Percentiles rank a stretch among this genome's conserved stretches.
Conservation (phyloP, 306 rosid species). For the Lupinus albus region DNA sequence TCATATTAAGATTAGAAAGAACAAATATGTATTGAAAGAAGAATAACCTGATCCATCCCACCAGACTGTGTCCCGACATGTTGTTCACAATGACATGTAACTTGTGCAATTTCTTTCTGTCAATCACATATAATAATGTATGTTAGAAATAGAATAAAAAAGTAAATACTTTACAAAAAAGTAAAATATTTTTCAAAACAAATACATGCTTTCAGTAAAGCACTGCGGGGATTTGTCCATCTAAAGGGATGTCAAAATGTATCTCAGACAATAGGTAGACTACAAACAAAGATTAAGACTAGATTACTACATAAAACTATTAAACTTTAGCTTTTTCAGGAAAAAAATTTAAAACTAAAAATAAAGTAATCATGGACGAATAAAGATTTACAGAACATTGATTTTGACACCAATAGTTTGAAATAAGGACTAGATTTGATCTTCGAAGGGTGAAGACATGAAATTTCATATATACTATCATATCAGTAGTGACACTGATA, state of each 20-base stretch:
- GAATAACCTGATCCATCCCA: conserved; percentile 93
- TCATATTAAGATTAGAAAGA: conserved; percentile 31
- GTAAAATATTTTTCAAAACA: conserved; percentile 13
- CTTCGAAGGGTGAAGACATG: conserved; percentile 8
- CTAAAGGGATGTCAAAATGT: background rate
- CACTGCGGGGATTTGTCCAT: background rate
- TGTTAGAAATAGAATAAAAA: conserved; percentile 39
- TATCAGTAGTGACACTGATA: conserved; percentile 3
- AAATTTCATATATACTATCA: conserved; percentile 23
- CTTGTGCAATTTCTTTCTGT: conserved; percentile 94
- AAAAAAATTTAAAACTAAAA: background rate
- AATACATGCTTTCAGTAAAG: conserved; percentile 18
- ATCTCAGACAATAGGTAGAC: background rate
- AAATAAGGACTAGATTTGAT: conserved; percentile 12
- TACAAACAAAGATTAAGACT: background rate
- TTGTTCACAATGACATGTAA: conserved; percentile 89
- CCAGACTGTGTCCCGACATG: conserved; percentile 98
- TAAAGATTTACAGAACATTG: conserved; percentile 1
- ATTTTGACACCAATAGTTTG: conserved; percentile 1
- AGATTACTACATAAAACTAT: background rate
- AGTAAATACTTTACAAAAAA: background rate
- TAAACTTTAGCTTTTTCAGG: conserved; percentile 4
- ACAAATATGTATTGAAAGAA: conserved; percentile 15
- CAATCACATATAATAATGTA: conserved; percentile 34
- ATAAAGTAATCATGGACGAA: conserved; percentile 14